A percentile compares a stretch with the other conserved stretches of the same genome.
Evolutionary conservation across 768 basidiomycete species (phyloP).

Genomic region (Lactarius akahatsu): DNA sequence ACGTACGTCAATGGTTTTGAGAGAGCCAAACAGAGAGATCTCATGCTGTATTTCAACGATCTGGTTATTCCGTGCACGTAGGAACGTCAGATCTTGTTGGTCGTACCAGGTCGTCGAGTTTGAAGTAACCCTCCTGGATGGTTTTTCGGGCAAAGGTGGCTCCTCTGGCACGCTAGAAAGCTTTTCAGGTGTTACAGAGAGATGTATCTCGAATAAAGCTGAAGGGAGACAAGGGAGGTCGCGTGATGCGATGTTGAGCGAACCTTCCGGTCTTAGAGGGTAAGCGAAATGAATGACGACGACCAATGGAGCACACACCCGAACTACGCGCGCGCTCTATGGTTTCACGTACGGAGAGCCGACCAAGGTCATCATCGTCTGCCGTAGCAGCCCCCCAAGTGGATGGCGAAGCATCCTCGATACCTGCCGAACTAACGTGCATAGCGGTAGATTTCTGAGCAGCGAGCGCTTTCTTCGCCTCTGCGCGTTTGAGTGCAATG

Average conservation of each 20-base stretch:
- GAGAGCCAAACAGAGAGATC: slow-evolving; percentile 78
- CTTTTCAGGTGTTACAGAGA: slow-evolving; percentile 70
- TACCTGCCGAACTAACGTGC: slow-evolving; percentile 36
- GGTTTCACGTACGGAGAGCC: slow-evolving; percentile 67
- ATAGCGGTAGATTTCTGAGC: slow-evolving; percentile 31
- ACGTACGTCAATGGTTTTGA: slow-evolving; percentile 77
- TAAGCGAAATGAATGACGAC: slow-evolving; percentile 42
- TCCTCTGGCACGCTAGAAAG: slow-evolving; percentile 64
- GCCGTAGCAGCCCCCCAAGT: slow-evolving; percentile 34
- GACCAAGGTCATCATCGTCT: slow-evolving; percentile 53
- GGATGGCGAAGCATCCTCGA: slow-evolving; percentile 51
- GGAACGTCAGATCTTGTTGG: slow-evolving; percentile 69
- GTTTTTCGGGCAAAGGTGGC: slow-evolving; percentile 43
- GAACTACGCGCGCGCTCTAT: slow-evolving; percentile 77
- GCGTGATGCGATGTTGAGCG: slow-evolving; percentile 73
- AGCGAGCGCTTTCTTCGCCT: slow-evolving; percentile 60
- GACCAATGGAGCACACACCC: slow-evolving; percentile 51
- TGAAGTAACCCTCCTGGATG: slow-evolving; percentile 41
- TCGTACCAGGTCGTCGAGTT: slow-evolving; percentile 68
- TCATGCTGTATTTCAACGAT: slow-evolving; percentile 79
- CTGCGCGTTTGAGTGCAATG: slow-evolving; percentile 75
- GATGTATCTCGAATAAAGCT: slow-evolving; percentile 75
- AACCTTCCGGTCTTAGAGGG: slow-evolving; percentile 55
- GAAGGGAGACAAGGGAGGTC: slow-evolving; percentile 72
- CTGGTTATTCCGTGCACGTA: slow-evolving; percentile 81